A percentile compares a stretch with the other conserved stretches of the same genome.
Conservation (phyloP, 1,284 basidiomycete species). For the Trichosporon sp. region DNA sequence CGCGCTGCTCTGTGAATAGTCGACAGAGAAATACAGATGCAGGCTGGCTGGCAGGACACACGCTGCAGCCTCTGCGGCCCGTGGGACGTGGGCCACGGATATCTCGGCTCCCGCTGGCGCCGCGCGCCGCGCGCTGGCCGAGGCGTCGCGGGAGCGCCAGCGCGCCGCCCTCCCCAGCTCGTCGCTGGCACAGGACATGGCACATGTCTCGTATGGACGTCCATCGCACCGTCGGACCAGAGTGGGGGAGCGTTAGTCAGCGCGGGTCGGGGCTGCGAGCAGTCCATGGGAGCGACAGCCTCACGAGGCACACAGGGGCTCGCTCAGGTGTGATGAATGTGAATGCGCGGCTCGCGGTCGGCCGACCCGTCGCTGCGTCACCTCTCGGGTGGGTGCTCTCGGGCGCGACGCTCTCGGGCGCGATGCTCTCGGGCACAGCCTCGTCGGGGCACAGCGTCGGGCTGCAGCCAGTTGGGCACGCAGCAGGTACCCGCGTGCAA, state of each 20-base stretch:
- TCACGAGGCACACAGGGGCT: neutral
- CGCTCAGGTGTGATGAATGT: neutral
- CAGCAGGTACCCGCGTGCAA: neutral
- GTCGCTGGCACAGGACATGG: neutral
- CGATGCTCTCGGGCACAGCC: neutral
- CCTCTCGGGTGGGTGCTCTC: neutral
- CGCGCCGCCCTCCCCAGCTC: neutral
- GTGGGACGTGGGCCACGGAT: too few relatives aligned
- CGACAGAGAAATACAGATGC: too few relatives aligned
- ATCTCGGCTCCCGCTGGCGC: too few relatives aligned
- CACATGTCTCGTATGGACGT: neutral
- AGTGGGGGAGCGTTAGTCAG: neutral
- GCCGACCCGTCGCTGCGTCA: neutral
- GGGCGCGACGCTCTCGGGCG: too few relatives aligned
- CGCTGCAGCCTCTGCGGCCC: too few relatives aligned
- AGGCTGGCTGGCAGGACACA: too few relatives aligned
- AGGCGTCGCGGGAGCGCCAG: neutral
- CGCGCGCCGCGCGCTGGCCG: too few relatives aligned
- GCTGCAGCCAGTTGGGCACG: neutral
- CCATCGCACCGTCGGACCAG: neutral
- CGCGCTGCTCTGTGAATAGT: too few relatives aligned
- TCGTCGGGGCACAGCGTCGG: neutral
- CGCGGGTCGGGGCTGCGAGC: neutral
- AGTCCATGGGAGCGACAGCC: neutral
- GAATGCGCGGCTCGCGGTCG: neutral